Evolutionary conservation across 2,329 filamentous ascomycete genomes (phyloP), one percentile per base, ranked within the genome.

Genomic region (Claviceps africana): DNA sequence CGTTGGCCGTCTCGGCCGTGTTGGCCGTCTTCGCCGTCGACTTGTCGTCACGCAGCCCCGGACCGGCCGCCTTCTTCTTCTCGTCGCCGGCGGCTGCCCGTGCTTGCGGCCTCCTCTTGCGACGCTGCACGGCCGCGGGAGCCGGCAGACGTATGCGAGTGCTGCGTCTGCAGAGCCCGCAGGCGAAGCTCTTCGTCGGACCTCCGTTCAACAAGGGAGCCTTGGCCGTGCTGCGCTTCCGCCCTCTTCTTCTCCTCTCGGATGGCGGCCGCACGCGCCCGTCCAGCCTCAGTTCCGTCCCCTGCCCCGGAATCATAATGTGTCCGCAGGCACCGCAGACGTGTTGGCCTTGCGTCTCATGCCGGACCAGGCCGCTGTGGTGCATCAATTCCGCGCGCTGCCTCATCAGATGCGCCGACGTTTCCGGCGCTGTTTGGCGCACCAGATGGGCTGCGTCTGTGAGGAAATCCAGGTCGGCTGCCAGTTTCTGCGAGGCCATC

Each of bases 381-480:
- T 72, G 69, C 59, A 79, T 68, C 15, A 82, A 62, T 10, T 69
- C 64, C 56, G 73, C 72, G 53, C 76, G 72, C 52, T 71, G 69
- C 58, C 67, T 71, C 76, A 83, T 79, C 40, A 84, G 67, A 61
- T 79, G 74, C 13, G 79, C 77, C 15, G 81, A 82, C 1, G 72
- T 76, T 56, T 76, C 71, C 1, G 81, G 79, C 1, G 78, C 72
- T 2, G 71, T 64, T 11, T 65, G 62, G 3, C 72, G 68, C 17
- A 84, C 67, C 10, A 82, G 64, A 65, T 84, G 76, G 1, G 79
- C 78, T 1, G 80, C 78, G 61, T 82, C 73, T 11, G 74, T 77
- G 3, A 84, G 71, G 55, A 73, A 81, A 11, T 61, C 61, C 43
- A 73, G 53, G 13, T 50, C 46, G 6, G 53, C 47, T 0, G 59